These are phyloP conservation scores for Colletotrichum brevisporum DNA, from an alignment of 2,329 filamentous ascomycete genomes.

Conservation along the genomic window DNA sequence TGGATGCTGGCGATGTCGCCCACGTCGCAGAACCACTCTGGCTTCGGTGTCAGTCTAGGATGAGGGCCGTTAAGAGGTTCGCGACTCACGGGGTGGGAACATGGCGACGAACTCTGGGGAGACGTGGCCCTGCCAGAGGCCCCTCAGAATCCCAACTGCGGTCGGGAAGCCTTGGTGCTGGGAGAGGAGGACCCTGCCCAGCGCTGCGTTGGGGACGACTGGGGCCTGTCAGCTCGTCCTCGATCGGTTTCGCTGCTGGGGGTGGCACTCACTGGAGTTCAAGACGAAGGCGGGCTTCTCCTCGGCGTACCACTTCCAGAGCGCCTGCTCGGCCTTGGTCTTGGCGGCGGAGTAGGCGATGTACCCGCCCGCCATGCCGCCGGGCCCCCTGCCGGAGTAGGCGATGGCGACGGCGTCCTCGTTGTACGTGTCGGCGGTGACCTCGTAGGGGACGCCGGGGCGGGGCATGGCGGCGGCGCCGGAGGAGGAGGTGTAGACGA, in stretches of 20 bases:
- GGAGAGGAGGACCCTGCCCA: constrained; percentile 42
- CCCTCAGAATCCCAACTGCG: constrained; percentile 42
- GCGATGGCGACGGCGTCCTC: constrained; percentile 50
- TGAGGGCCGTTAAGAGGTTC: not conserved
- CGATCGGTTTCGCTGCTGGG: too few relatives aligned
- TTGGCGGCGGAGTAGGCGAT: constrained; percentile 56
- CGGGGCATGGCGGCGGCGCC: constrained; percentile 43
- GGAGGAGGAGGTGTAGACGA: constrained; percentile 57
- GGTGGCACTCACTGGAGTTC: constrained; percentile 41
- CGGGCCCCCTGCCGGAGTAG: constrained; percentile 48
- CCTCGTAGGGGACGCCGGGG: constrained; percentile 39
- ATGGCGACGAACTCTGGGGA: constrained; percentile 18
- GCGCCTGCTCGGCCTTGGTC: constrained; percentile 51
- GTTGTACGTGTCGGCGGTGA: constrained; percentile 51
- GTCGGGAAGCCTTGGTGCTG: constrained; percentile 43
- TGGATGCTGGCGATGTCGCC: constrained; percentile 29
- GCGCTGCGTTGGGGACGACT: constrained; percentile 48
- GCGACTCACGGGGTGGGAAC: constrained; percentile 26
- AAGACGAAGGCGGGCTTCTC: constrained; percentile 49
- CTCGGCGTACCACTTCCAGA: constrained; percentile 55
- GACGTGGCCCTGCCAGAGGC: constrained; percentile 43
- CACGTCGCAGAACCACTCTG: constrained; percentile 30
- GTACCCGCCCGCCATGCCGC: constrained; percentile 44
- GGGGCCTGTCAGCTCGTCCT: not conserved
- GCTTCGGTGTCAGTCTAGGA: not conserved